Evolutionary conservation across 2,329 filamentous ascomycete species (phyloP).

Genomic region (Trichoderma lentiforme): DNA sequence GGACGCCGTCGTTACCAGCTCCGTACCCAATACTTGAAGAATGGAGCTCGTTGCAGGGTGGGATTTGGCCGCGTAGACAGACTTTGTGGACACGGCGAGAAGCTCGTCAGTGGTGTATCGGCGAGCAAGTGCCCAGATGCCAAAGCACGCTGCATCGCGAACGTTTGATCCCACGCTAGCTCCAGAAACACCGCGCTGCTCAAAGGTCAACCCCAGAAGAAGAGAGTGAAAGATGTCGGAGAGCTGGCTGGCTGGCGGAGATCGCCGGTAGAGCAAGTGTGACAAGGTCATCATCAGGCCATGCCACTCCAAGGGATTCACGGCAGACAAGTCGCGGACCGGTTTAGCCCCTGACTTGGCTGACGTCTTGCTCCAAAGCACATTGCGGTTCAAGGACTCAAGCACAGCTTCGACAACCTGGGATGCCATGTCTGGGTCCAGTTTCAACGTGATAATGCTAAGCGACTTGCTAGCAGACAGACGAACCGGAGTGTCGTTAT

Average conservation of each 20-base stretch:
- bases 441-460: conserved; percentile 77
- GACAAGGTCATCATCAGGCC: conserved; percentile 84
- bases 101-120: conserved; percentile 82
- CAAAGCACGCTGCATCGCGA: conserved; percentile 92
- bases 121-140: conserved; percentile 87
- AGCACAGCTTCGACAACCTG: conserved; percentile 87
- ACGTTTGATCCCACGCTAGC: conserved; percentile 84
- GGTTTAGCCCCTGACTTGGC: conserved; percentile 32
- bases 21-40: conserved; percentile 73
- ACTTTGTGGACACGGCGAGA: conserved; percentile 53
- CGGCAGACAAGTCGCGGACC: conserved; percentile 64
- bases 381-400: conserved; percentile 60
- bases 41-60: conserved; percentile 46
- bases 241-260: conserved; percentile 68
- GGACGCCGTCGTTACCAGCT: conserved; percentile 77
- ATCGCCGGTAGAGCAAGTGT: conserved; percentile 80
- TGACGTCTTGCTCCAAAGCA: conserved; percentile 50
- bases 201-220: conserved; percentile 77
- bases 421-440: conserved; percentile 75
- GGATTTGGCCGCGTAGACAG: conserved; percentile 41
- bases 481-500: conserved; percentile 87
- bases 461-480: conserved; percentile 90
- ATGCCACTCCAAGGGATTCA: conserved; percentile 86
- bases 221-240: conserved; percentile 73
- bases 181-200: conserved; percentile 83